phyloP scores from a whole-genome alignment of 108 stramenopile genomes.

The Nannochloropsis salina region DNA sequence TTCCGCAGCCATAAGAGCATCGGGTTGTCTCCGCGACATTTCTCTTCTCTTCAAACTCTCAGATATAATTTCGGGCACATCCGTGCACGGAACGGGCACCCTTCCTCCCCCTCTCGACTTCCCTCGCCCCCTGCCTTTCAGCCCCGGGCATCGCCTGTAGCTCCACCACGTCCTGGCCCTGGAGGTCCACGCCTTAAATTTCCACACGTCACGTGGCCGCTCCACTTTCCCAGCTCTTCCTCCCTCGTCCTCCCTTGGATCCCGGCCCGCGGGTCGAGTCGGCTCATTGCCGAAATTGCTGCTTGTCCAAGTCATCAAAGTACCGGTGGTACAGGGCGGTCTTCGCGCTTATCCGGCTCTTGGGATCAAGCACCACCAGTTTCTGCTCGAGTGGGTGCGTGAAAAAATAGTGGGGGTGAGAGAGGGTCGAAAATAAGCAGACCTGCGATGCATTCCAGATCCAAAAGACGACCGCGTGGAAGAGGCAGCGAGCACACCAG shows the following conservation, averaged over 20 bases:
- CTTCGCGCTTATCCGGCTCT: constrained; percentile 88
- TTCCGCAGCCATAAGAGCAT: too few relatives aligned
- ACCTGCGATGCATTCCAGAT: background rate
- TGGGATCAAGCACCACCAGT: constrained; percentile 83
- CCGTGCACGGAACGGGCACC: too few relatives aligned
- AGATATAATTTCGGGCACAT: too few relatives aligned
- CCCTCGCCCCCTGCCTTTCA: too few relatives aligned
- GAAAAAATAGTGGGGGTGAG: background rate
- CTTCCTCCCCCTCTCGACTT: too few relatives aligned
- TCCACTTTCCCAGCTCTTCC: background rate
- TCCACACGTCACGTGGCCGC: too few relatives aligned
- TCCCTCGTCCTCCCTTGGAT: background rate
- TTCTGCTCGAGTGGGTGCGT: constrained; percentile 43
- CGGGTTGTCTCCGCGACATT: too few relatives aligned
- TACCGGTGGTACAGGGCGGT: constrained; percentile 86
- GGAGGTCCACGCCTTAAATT: too few relatives aligned
- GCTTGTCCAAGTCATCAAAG: constrained; percentile 94
- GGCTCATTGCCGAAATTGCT: constrained; percentile 40
- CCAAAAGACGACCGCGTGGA: background rate
- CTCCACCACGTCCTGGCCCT: too few relatives aligned
- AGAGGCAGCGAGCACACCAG: background rate
- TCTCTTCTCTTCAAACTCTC: too few relatives aligned
- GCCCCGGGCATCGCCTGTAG: too few relatives aligned
- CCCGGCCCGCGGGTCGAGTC: background rate
- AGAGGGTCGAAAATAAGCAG: background rate